phyloP scores from a whole-genome alignment of 345 rosid genomes.

The Lepidium aucheri region DNA sequence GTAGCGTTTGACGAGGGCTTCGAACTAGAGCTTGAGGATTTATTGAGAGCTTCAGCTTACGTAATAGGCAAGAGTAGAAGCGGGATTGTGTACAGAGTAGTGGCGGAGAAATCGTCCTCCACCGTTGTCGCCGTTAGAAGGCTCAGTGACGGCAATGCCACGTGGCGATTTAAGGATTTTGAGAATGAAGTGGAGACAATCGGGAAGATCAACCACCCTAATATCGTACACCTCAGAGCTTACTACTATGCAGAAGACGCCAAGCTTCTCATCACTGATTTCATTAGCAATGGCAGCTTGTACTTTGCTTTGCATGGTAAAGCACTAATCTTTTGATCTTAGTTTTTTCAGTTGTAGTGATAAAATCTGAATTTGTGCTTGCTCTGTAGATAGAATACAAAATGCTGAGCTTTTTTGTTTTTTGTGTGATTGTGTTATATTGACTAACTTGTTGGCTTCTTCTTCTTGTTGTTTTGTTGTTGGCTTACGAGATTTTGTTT shows the following conservation, averaged over 20 bases:
- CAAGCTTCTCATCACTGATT: constrained; percentile 87
- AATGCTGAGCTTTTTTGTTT: background rate
- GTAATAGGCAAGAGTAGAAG: constrained; percentile 89
- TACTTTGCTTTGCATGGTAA: constrained; percentile 52
- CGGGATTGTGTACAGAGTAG: constrained; percentile 95
- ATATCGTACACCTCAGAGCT: constrained; percentile 74
- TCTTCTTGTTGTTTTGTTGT: constrained; percentile 1
- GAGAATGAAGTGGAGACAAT: constrained; percentile 70
- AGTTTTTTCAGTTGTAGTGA: background rate
- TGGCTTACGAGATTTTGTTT: background rate
- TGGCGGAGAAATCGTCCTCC: constrained; percentile 58
- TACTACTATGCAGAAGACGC: constrained; percentile 95
- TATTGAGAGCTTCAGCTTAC: constrained; percentile 90
- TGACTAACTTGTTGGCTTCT: constrained; percentile 7
- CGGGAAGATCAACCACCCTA: constrained; percentile 77
- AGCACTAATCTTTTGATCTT: background rate
- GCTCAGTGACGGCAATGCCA: constrained; percentile 81
- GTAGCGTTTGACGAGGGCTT: constrained; percentile 84
- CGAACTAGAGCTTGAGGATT: constrained; percentile 78
- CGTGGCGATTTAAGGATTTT: constrained; percentile 70
- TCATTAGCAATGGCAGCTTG: constrained; percentile 73
- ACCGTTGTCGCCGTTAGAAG: constrained; percentile 82
- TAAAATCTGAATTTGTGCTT: background rate
- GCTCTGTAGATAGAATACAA: background rate
- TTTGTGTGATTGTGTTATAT: background rate